These are phyloP conservation scores for Limtongozyma cylindracea DNA, from an alignment of 805 yeast genomes.

Conservation along the genomic window DNA sequence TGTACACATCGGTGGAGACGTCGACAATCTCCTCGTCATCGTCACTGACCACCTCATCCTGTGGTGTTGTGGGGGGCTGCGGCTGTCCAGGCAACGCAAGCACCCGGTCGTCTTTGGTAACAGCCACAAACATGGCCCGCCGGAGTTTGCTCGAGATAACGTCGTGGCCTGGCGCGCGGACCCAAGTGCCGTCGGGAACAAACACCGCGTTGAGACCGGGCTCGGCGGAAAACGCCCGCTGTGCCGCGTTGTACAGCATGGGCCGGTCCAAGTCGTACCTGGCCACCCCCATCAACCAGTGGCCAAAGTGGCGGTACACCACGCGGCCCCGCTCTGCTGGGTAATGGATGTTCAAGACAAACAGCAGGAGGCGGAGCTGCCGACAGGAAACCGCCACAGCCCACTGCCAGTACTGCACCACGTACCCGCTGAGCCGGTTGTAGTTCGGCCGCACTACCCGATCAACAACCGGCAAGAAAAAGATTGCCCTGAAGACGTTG, in stretches of 20 bases:
- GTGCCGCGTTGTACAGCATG: conserved; percentile 19
- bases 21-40: conserved; percentile 14
- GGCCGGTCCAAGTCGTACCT: conserved; percentile 35
- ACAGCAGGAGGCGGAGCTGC: conserved; percentile 54
- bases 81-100: conserved; percentile 6
- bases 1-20: conserved; percentile 19
- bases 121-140: conserved; percentile 52
- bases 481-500: too few relatives aligned
- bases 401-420: conserved; percentile 19
- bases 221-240: conserved; percentile 14
- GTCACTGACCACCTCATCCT: conserved; percentile 5
- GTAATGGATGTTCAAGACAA: conserved; percentile 35
- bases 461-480: too few relatives aligned
- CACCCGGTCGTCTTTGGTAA: conserved; percentile 52
- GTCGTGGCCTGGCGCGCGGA: conserved; percentile 76
- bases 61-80: conserved; percentile 1
- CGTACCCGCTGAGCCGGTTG: too few relatives aligned
- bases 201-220: conserved; percentile 24
- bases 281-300: conserved; percentile 13
- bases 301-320: conserved; percentile 22
- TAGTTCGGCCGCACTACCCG: too few relatives aligned
- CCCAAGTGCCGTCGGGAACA: conserved; percentile 58
- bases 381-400: conserved; percentile 30
- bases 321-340: conserved; percentile 50
- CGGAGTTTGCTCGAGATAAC: conserved; percentile 40